Evolutionary conservation across 2,329 filamentous ascomycete species (phyloP), one percentile per base, ranked within the genome.

Genomic region (Fusarium nodosum): DNA sequence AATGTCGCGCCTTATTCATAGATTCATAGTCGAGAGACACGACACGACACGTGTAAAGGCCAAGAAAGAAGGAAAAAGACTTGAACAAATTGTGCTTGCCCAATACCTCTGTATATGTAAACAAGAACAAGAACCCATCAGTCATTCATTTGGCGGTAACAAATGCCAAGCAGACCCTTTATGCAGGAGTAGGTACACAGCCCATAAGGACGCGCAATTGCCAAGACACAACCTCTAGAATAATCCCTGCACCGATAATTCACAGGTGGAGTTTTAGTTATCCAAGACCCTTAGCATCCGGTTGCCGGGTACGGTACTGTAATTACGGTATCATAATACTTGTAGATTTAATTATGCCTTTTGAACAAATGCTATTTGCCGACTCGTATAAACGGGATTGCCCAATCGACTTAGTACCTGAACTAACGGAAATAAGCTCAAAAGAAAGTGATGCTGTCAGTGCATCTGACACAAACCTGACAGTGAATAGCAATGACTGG

Each of bases 121-220:
- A 39, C 36, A 39, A 28, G 9, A 28, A 24, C 22, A 24, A 28
- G 9, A 10, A 26, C 26, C 26, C 28, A 28, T 34, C 33, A 39
- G 36, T 39, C 11, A 39, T 20, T 13, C 16, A 18, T 7, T 16
- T 7, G 3, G 30, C 26, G 16, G 0, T 20, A 26, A 26, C 48
- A 26, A 10, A 10, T 20, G 64, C 56, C 62, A 66, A 66, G 50
- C 9, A 36, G 48, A 66, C 62, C 46, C 46, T 66, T 60, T 3
- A 69, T 69, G 66, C 47, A 69, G 39, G 57, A 60, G 30, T 9
- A 13, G 30, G 12, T 42, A 48, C 66, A 60, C 66, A 70, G 66
- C 66, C 66, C 12, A 67, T 64, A 28, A 33, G 59, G 66, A 70
- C 66, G 66, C 66, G 66, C 66, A 70, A 70, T 66, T 54, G 63